Evolutionary conservation across 2,329 filamentous ascomycete species (phyloP), one percentile per base, ranked within the genome.

Genomic region (Aspergillus amoenus): DNA sequence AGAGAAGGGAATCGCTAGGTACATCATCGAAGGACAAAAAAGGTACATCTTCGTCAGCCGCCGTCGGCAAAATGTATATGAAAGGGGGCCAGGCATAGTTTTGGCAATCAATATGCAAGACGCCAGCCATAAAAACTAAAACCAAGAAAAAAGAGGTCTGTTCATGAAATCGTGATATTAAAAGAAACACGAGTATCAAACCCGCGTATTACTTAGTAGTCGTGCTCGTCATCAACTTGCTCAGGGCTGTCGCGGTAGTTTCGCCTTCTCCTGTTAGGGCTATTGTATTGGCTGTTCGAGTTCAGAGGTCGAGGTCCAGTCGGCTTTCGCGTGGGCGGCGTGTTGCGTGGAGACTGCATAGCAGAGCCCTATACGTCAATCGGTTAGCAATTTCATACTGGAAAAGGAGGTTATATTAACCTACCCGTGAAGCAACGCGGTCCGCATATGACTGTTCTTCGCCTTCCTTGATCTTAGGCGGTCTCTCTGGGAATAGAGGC

Each of bases 401-500:
- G 5, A 9, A 27, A 37, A 30, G 21, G 22, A 15, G 4, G 15
- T 37, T 30, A 67, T 61, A 27, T 3, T 21, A 67, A 64, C 71
- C 47, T 67, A 73, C 70, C 60, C 73, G 69, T 58, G 75, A 73
- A 57, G 68, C 69, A 58, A 76, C 70, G 56, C 77, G 76, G 57
- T 78, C 76, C 43, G 68, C 68, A 62, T 78, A 76, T 6, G 68
- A 70, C 37, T 66, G 66, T 27, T 73, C 70, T 22, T 72, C 68
- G 21, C 70, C 70, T 51, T 72, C 70, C 42, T 68, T 68, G 52
- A 68, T 63, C 62, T 77, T 80, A 24, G 73, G 70, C 8, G 77
- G 73, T 37, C 78, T 75, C 45, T 79, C 78, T 13, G 85, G 84
- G 21, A 88, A 73, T 45, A 88, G 73, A 5, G 85, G 84, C 0